phyloP scores from a whole-genome alignment of 257 asterid species.

The Capsicum pubescens region DNA sequence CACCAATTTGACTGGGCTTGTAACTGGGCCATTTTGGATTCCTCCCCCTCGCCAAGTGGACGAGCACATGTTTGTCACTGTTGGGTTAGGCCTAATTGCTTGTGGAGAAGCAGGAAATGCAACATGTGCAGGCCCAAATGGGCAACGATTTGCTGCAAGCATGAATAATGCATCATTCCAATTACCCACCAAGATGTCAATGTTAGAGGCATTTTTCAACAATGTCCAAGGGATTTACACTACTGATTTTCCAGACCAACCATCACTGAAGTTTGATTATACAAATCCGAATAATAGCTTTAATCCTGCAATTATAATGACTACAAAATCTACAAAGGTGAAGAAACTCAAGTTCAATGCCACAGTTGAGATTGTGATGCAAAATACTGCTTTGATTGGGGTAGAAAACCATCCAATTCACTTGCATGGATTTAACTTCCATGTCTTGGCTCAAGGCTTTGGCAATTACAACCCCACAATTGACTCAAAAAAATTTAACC shows the following conservation, averaged over 20 bases:
- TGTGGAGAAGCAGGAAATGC: constrained; percentile 24
- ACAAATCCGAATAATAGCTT: constrained; percentile 19
- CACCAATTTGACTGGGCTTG: constrained; percentile 22
- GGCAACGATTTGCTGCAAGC: constrained; percentile 25
- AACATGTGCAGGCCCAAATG: constrained; percentile 26
- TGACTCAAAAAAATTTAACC: constrained; percentile 22
- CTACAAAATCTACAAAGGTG: constrained; percentile 32
- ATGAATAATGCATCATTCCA: constrained; percentile 31
- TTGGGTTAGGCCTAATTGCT: constrained; percentile 21
- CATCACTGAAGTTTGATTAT: constrained; percentile 23
- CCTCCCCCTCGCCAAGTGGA: constrained; percentile 29
- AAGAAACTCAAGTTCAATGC: constrained; percentile 29
- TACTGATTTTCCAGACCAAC: constrained; percentile 27
- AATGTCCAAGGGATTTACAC: constrained; percentile 17
- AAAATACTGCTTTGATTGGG: constrained; percentile 26
- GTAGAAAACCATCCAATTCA: constrained; percentile 30
- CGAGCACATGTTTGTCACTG: constrained; percentile 17
- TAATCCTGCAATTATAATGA: constrained; percentile 24
- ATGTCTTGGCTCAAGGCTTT: constrained; percentile 31
- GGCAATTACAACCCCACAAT: constrained; percentile 20
- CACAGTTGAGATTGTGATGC: constrained; percentile 23
- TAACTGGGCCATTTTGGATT: constrained; percentile 25
- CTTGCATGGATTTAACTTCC: constrained; percentile 28
- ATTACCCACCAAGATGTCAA: constrained; percentile 18
- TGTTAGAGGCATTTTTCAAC: constrained; percentile 29